Base-by-base conservation (phyloP, 2,329 filamentous ascomycete species). In the Phialophora expanda region DNA sequence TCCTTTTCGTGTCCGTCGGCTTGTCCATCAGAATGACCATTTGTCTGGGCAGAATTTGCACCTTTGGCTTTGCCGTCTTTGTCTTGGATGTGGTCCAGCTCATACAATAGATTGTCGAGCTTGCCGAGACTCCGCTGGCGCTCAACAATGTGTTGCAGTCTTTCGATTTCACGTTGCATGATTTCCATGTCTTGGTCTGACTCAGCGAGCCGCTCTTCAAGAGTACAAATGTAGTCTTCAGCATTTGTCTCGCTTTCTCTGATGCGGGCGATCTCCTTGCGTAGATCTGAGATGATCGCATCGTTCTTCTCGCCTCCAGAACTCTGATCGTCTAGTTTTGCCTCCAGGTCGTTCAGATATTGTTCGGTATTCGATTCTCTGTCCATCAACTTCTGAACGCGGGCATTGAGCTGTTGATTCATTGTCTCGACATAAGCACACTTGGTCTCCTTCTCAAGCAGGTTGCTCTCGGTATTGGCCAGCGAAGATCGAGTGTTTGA, bases 221-320 rank as follows among this genome's bases (percentile, higher is more conserved):
- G 82, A 0, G 93, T 98, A 0, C 94, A 96, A 61, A 99, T 98
- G 77, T 99, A 99, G 71, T 98, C 95, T 77, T 99, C 95, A 71
- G 89, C 93, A 46, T 90, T 90, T 3, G 89, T 86, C 80, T 99
- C 95, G 72, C 93, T 97, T 74, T 97, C 95, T 56, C 93, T 88
- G 17, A 93, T 87, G 50, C 94, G 89, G 26, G 90, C 84, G 67
- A 99, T 89, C 79, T 99, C 95, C 75, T 96, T 97, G 58, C 93
- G 91, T 61, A 99, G 83, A 76, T 98, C 93, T 58, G 87, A 81
- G 65, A 98, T 89, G 61, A 97, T 90, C 14, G 90, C 88, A 6
- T 91, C 87, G 72, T 95, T 96, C 82, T 93, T 95, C 78, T 98
- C 95, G 74, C 97, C 94, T 20, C 94, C 95, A 11, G 89, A 92